These are phyloP conservation scores for Cryphonectria parasitica DNA, from an alignment of 2,329 filamentous ascomycete genomes.

Conservation along the genomic window DNA sequence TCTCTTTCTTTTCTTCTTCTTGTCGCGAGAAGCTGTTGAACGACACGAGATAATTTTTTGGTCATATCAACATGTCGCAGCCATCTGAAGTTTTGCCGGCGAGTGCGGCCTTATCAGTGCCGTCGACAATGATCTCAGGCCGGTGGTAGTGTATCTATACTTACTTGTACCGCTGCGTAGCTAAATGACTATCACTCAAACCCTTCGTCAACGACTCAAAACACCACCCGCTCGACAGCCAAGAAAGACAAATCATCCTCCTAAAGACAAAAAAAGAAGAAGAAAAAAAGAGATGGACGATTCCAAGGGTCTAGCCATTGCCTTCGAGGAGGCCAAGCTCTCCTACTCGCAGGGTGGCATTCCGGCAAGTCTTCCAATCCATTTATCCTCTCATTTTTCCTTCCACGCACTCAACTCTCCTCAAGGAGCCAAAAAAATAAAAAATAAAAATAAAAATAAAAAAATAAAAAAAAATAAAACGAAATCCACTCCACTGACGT, in stretches of 20 bases:
- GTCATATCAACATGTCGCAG: background rate
- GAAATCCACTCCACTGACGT: background rate
- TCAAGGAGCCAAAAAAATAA: too few relatives aligned
- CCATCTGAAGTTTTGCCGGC: background rate
- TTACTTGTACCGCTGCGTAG: background rate
- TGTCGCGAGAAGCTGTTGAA: too few relatives aligned
- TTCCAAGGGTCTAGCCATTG: constrained; percentile 47
- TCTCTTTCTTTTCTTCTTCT: background rate
- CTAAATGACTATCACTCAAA: background rate
- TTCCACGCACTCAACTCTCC: too few relatives aligned
- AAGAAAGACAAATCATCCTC: too few relatives aligned
- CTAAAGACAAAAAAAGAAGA: background rate
- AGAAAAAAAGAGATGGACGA: constrained; percentile 42
- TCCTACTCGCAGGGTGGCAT: constrained; percentile 53
- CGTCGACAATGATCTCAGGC: background rate
- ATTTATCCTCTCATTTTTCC: too few relatives aligned
- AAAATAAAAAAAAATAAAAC: too few relatives aligned
- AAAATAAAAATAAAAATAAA: too few relatives aligned
- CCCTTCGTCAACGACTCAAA: too few relatives aligned
- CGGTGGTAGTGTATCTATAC: too few relatives aligned
- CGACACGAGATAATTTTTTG: background rate
- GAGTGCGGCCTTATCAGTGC: constrained; percentile 11
- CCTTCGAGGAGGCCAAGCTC: constrained; percentile 50
- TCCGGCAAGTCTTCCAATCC: constrained; percentile 44
- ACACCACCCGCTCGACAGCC: background rate